Evolutionary conservation across 805 yeast species (phyloP).

Genomic region (Ogataea trehaloabstinens): DNA sequence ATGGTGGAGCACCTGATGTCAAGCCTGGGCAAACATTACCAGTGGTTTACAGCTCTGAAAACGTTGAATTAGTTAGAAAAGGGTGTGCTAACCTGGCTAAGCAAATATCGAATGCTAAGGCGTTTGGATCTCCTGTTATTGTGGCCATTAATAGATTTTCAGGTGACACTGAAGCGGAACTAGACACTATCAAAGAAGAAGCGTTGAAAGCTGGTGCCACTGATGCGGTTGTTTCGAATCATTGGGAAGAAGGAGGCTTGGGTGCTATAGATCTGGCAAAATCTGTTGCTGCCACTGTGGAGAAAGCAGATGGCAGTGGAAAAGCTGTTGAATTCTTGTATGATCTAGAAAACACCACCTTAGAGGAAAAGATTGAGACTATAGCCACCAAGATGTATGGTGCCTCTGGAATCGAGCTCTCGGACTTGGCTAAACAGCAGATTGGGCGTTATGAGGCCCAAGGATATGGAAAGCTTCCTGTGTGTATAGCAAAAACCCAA

Average conservation of each 20-base stretch:
- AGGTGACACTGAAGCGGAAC: conserved; percentile 67
- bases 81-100: conserved; percentile 78
- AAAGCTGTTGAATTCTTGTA: conserved; percentile 49
- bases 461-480: conserved; percentile 76
- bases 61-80: conserved; percentile 61
- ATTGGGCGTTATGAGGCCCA: conserved; percentile 65
- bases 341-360: conserved; percentile 48
- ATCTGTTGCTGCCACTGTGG: conserved; percentile 63
- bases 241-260: conserved; percentile 83
- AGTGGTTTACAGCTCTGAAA: conserved; percentile 67
- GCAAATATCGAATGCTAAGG: conserved; percentile 69
- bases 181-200: conserved; percentile 62
- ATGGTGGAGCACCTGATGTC: conserved; percentile 88
- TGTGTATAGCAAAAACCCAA: conserved; percentile 85
- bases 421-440: conserved; percentile 67
- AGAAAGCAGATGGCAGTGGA: conserved; percentile 32
- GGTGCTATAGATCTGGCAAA: conserved; percentile 76
- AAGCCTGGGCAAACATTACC: conserved; percentile 83
- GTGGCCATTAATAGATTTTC: conserved; percentile 81
- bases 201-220: conserved; percentile 75
- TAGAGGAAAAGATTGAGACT: conserved; percentile 63
- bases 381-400: conserved; percentile 80
- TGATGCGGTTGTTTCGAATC: conserved; percentile 78
- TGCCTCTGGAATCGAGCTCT: conserved; percentile 67
- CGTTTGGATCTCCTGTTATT: conserved; percentile 74